Base-by-base conservation (phyloP, 2,329 filamentous ascomycete species). In the Pestalotiopsis sp. region DNA sequence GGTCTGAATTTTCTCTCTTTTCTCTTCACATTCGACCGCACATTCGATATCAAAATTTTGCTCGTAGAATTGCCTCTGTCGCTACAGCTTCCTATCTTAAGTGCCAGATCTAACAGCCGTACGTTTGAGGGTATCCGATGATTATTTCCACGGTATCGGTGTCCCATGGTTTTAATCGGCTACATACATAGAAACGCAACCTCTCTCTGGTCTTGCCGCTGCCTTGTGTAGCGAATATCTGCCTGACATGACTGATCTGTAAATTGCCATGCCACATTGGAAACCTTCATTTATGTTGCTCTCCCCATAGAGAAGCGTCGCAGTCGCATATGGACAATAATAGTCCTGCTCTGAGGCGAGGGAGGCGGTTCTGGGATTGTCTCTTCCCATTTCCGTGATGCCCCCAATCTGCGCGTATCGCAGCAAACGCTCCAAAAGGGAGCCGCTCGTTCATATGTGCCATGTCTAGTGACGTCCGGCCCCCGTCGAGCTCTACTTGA, bases 141-240 rank as follows among this genome's bases (percentile, higher is more conserved):
- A n/a, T 73, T 73, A 38, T 56, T 45, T 70, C 13, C 14, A 11
- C 74, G 69, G 76, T 76, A 74, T 75, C 71, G 77, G 72, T 68
- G 77, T 78, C 76, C 78, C 61, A 79, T 79, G 78, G 78, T 79
- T 77, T 70, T 74, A 76, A 69, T 74, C 75, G 78, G 78, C 77
- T 68, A 78, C 76, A 79, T 76, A 14, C 65, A 68, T 67, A 14
- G 4, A 57, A 38, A 13, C 6, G 20, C 45, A 23, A 6, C 17
- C 45, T n/a, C 11, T n/a, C 11, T 9, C 9, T n/a, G 45, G 17
- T 52, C 45, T 52, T 52, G 45, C 45, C 20, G 17, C 45, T 52
- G 9, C 13, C 17, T 17, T 13, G 17, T 45, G 12, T 45, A 36
- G 31, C 31, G 31, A 17, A 45, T 17, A 23, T 12, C 45, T 52